Conservation (phyloP, 768 basidiomycete genomes). For the Leccinum boreale region DNA sequence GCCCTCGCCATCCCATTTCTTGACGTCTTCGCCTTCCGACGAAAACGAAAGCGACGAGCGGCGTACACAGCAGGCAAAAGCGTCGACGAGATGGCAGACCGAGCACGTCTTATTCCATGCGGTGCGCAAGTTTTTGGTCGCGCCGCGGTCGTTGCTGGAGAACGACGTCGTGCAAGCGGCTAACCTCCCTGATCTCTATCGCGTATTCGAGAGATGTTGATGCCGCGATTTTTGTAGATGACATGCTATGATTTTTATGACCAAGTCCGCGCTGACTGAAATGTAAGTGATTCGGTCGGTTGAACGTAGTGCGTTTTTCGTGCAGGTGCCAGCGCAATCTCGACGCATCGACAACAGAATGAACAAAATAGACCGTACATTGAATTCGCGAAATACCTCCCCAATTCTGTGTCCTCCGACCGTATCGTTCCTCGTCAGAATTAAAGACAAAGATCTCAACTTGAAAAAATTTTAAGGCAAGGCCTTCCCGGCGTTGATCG, state of each 20-base stretch:
- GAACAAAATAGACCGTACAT: not conserved
- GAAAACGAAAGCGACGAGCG: constrained; percentile 43
- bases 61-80: constrained; percentile 37
- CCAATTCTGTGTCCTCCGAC: not conserved
- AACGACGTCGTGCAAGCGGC: constrained; percentile 84
- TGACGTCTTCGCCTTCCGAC: constrained; percentile 15
- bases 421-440: not conserved
- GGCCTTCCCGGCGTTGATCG: constrained; percentile 63
- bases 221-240: not conserved
- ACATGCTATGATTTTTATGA: not conserved
- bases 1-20: constrained; percentile 37
- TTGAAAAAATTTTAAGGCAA: constrained; percentile 46
- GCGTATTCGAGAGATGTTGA: constrained; percentile 92
- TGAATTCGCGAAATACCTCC: not conserved
- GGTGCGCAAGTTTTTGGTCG: constrained; percentile 70
- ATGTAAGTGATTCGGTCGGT: not conserved
- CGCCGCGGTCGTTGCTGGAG: constrained; percentile 65
- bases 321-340: not conserved
- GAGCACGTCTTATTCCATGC: constrained; percentile 90
- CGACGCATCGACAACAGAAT: not conserved
- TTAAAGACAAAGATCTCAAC: not conserved
- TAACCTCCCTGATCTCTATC: constrained; percentile 86
- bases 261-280: not conserved
- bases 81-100: constrained; percentile 73
- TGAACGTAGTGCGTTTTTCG: not conserved